phyloP scores from a whole-genome alignment of 2,329 filamentous ascomycete genomes.

The Seiridium unicorne region DNA sequence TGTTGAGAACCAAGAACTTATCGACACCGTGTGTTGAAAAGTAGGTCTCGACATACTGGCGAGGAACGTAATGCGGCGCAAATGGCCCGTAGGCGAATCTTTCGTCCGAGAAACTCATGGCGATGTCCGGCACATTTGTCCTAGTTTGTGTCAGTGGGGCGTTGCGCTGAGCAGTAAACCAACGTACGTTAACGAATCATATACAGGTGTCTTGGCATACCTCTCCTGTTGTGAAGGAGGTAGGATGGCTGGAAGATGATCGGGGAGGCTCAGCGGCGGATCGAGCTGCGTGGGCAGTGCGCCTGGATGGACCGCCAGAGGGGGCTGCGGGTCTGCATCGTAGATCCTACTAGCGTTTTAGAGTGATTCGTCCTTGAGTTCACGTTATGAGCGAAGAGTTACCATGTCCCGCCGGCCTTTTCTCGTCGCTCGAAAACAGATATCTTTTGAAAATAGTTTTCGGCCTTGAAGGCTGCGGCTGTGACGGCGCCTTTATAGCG shows the following conservation, averaged over 20 bases:
- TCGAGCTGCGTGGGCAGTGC: conserved; percentile 43
- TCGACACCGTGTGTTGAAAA: conserved; percentile 50
- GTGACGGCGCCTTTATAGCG: conserved; percentile 39
- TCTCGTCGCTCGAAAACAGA: conserved; percentile 41
- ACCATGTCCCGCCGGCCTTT: conserved; percentile 45
- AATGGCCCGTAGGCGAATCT: conserved; percentile 56
- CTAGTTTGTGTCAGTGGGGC: conserved; percentile 20
- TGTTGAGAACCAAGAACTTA: conserved; percentile 43
- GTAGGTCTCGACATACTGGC: conserved; percentile 56
- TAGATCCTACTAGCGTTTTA: conserved; percentile 42
- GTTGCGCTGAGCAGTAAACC: not conserved
- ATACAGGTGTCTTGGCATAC: conserved; percentile 48
- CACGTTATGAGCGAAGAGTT: not conserved
- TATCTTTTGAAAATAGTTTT: conserved; percentile 40
- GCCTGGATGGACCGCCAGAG: conserved; percentile 38
- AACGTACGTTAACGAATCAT: conserved; percentile 47
- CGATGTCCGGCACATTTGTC: conserved; percentile 56
- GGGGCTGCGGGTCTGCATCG: conserved; percentile 38
- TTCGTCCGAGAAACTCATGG: conserved; percentile 54
- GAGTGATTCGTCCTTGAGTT: not conserved
- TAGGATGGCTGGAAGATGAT: conserved; percentile 35
- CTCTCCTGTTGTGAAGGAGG: conserved; percentile 42
- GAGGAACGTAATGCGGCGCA: conserved; percentile 51
- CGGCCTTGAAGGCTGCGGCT: conserved; percentile 43
- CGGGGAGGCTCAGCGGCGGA: conserved; percentile 41